Conservation (phyloP, 768 basidiomycete genomes). For the Tulasnella sp. region DNA sequence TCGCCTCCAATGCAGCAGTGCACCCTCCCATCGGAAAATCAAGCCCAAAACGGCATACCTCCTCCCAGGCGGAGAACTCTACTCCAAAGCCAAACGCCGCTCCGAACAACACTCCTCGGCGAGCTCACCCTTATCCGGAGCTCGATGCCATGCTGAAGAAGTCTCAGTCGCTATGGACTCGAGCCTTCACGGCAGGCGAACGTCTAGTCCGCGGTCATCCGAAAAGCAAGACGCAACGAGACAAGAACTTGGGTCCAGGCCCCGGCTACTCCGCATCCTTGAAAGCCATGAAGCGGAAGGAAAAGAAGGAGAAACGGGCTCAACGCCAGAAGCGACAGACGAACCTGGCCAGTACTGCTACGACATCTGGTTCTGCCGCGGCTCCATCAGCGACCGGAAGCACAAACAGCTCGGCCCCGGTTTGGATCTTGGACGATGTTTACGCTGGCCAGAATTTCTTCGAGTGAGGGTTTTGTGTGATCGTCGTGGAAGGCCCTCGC, state of each 20-base stretch:
- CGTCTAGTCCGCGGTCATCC: neutral
- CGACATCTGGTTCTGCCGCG: neutral
- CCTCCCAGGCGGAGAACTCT: neutral
- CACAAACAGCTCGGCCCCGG: neutral
- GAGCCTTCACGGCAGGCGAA: neutral
- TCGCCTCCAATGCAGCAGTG: neutral
- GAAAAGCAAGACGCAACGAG: neutral
- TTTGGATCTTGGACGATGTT: slow-evolving; percentile 16
- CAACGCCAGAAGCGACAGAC: slow-evolving; percentile 10
- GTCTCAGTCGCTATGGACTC: neutral
- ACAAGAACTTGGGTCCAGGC: slow-evolving; percentile 17
- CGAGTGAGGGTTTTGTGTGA: slow-evolving; percentile 13
- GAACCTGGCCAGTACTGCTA: neutral
- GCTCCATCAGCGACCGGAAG: neutral
- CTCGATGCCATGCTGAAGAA: neutral
- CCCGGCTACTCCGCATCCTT: neutral
- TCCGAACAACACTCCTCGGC: neutral
- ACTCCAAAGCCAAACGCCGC: neutral
- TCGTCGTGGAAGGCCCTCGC: neutral
- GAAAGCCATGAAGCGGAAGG: neutral
- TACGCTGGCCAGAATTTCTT: slow-evolving; percentile 18
- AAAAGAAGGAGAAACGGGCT: neutral
- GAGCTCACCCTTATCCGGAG: neutral
- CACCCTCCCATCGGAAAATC: neutral
- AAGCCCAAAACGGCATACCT: neutral